phyloP scores from a whole-genome alignment of 1,284 basidiomycete species.

The Fereydounia khargensis region DNA sequence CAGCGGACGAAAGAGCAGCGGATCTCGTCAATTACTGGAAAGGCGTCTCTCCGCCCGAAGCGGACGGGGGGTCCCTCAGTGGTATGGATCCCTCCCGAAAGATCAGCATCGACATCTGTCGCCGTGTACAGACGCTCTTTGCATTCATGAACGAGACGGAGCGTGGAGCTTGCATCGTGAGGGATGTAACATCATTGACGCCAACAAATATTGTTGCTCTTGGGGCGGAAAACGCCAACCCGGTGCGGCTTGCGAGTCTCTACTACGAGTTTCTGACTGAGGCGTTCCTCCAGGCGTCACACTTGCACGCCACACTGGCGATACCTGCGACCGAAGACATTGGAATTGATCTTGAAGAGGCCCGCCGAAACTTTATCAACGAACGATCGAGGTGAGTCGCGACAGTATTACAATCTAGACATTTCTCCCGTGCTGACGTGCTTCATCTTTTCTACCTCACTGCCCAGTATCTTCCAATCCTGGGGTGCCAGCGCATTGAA shows the following conservation, averaged over 20 bases:
- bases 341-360: too few species aligned
- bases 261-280: conserved; percentile 24
- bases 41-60: conserved; percentile 11
- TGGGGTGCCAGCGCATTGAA: not conserved
- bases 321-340: too few species aligned
- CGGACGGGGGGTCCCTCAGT: not conserved
- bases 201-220: conserved; percentile 16
- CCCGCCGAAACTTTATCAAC: too few species aligned
- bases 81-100: not conserved
- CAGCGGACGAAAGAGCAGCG: conserved; percentile 9
- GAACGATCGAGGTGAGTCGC: too few species aligned
- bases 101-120: conserved; percentile 12
- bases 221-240: conserved; percentile 13
- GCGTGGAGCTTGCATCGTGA: conserved; percentile 17
- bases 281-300: too few species aligned
- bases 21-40: conserved; percentile 32
- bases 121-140: conserved; percentile 29
- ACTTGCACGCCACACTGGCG: too few species aligned
- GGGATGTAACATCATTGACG: conserved; percentile 14
- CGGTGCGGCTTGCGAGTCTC: conserved; percentile 10
- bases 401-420: too few species aligned
- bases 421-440: not conserved
- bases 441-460: too few species aligned
- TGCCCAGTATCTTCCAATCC: not conserved
- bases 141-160: conserved; percentile 19